phyloP scores from a whole-genome alignment of 306 rosid species.

The Carpinus fangiana region DNA sequence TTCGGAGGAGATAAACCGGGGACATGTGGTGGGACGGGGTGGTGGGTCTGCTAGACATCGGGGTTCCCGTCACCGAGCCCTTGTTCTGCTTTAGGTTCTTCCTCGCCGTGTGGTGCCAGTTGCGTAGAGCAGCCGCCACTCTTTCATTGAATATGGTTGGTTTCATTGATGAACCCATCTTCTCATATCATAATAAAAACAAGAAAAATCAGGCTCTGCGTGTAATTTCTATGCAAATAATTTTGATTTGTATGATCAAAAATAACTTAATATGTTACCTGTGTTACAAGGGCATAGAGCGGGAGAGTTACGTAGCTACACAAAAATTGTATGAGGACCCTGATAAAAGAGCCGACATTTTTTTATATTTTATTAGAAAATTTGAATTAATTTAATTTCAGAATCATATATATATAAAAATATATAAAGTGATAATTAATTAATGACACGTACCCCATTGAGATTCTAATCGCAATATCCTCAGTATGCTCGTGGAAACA shows the following conservation, averaged over 20 bases:
- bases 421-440: neutral
- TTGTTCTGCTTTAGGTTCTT: slow-evolving; percentile 55
- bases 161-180: slow-evolving; percentile 92
- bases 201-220: too few relatives aligned
- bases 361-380: neutral
- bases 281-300: slow-evolving; percentile 87
- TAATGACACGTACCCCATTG: slow-evolving; percentile 69
- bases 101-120: slow-evolving; percentile 73
- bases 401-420: too few relatives aligned
- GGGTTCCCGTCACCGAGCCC: slow-evolving; percentile 36
- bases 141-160: slow-evolving; percentile 79
- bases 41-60: slow-evolving; percentile 50
- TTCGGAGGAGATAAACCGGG: slow-evolving; percentile 59
- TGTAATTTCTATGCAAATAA: too few relatives aligned
- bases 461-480: slow-evolving; percentile 62
- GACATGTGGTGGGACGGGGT: slow-evolving; percentile 56
- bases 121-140: slow-evolving; percentile 64
- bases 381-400: neutral
- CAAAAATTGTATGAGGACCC: slow-evolving; percentile 70
- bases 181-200: neutral
- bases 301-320: slow-evolving; percentile 95
- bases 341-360: slow-evolving; percentile 18
- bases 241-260: too few relatives aligned
- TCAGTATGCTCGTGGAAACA: slow-evolving; percentile 63
- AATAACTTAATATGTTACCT: slow-evolving; percentile 40